Percentiles rank a stretch among this genome's conserved stretches.
Evolutionary conservation across 306 rosid genomes (phyloP).

Genomic region (Prunus armeniaca): DNA sequence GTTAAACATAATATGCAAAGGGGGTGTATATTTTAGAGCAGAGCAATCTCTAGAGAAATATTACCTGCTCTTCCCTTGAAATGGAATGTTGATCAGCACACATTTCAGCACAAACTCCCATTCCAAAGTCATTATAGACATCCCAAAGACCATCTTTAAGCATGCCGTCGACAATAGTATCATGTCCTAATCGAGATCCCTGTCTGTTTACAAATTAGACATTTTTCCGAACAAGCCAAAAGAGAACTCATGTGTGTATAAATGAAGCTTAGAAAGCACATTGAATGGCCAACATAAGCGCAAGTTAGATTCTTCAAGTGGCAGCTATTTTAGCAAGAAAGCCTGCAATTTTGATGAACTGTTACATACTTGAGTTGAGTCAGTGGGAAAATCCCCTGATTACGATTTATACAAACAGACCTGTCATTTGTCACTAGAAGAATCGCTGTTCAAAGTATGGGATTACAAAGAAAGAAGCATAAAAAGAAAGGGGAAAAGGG

Average conservation of each 20-base stretch:
- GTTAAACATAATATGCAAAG: neutral
- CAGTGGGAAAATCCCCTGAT: slow-evolving; percentile 7
- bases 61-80: slow-evolving; percentile 85
- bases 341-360: neutral
- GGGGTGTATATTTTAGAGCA: slow-evolving; percentile 1
- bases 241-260: neutral
- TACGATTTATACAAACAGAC: neutral
- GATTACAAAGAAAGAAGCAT: neutral
- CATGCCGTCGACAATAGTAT: slow-evolving; percentile 85
- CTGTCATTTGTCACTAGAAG: slow-evolving; percentile 15
- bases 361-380: neutral
- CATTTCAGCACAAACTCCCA: slow-evolving; percentile 88
- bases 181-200: slow-evolving; percentile 88
- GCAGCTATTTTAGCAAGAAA: neutral
- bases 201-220: slow-evolving; percentile 45
- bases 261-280: slow-evolving; percentile 1
- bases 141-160: slow-evolving; percentile 97
- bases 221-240: neutral
- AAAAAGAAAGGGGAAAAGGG: slow-evolving; percentile 11
- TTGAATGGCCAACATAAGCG: neutral
- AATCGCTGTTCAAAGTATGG: neutral
- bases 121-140: slow-evolving; percentile 80
- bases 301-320: no score
- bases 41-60: slow-evolving; percentile 16
- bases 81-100: slow-evolving; percentile 70